phyloP scores from a whole-genome alignment of 2,329 filamentous ascomycete species.

The Neofusicoccum umdonicola region DNA sequence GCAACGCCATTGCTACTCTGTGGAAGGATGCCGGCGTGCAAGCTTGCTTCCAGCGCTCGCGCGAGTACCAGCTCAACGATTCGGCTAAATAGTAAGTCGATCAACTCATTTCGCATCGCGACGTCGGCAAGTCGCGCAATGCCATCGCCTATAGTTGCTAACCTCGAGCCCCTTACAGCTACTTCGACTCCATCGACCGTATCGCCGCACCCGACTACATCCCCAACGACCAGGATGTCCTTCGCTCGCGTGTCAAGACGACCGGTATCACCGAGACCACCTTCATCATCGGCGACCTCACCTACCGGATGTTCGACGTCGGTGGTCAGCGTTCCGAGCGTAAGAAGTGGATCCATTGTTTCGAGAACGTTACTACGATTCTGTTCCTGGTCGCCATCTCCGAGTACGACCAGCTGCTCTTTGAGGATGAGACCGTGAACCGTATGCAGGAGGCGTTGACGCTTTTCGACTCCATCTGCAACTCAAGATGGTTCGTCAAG shows the following conservation, averaged over 20 bases:
- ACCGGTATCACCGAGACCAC: constrained; percentile 96
- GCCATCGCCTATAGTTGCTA: neutral
- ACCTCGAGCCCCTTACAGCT: constrained; percentile 53
- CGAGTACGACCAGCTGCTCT: constrained; percentile 93
- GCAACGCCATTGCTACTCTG: constrained; percentile 84
- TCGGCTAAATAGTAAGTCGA: constrained; percentile 85
- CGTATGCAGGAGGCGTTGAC: constrained; percentile 72
- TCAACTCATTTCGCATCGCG: neutral
- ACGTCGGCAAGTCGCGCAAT: neutral
- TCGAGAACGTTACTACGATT: constrained; percentile 96
- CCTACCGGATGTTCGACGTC: constrained; percentile 96
- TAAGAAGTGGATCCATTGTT: constrained; percentile 99
- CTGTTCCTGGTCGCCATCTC: constrained; percentile 96
- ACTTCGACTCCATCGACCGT: constrained; percentile 91
- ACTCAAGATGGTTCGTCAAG: constrained; percentile 71
- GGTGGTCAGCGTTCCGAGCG: constrained; percentile 93
- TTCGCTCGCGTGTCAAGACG: constrained; percentile 94
- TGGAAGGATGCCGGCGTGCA: constrained; percentile 94
- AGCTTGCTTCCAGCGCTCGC: constrained; percentile 90
- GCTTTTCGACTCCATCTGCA: constrained; percentile 70
- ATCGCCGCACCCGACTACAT: constrained; percentile 91
- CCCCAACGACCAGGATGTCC: constrained; percentile 91
- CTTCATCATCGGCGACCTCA: constrained; percentile 91
- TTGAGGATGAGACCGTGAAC: constrained; percentile 88
- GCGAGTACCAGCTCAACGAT: constrained; percentile 95